Evolutionary conservation across 2,329 filamentous ascomycete genomes (phyloP), one percentile per base, ranked within the genome.

Genomic region (Pseudocercospora crystallina): DNA sequence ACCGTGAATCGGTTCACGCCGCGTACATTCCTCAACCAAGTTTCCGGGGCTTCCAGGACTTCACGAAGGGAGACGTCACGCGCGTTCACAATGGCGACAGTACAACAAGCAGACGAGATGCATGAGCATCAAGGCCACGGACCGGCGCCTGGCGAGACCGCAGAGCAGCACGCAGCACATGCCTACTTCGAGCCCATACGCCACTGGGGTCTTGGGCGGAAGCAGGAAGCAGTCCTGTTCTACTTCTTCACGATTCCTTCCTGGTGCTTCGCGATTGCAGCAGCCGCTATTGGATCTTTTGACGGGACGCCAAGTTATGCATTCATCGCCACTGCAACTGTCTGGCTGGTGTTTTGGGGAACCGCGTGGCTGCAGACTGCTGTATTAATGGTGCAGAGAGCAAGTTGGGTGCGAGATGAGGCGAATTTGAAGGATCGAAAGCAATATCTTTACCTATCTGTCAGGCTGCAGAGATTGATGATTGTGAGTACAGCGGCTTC

Each of bases 371-470:
- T 64, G 33, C 65, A 67, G 58, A 68, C 66, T 9, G 65, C 61
- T 10, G 53, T 61, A 13, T 54, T 57, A 2, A 68, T 68, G 65
- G 44, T 62, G 46, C 65, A 67, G 54, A 51, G 66, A 34, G 64
- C 65, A 8, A 67, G 65, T 47, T 67, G 66, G 66, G 58, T 64
- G 40, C 45, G 65, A 43, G 65, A 67, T 38, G 66, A 67, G 53
- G 59, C 58, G 33, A 61, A 65, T 45, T 36, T 68, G 40, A 58
- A 61, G 35, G 64, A 65, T 39, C 53, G 65, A 26, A 60, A 64
- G 44, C 58, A 66, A 48, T 68, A 61, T 48, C 48, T 68, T 17
- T 65, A 60, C 41, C 54, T 68, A n/a, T 58, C 64, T 30, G 63
- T 67, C 15, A 50, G 66, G 32, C 41, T 68, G 44, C 63, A 67